These are phyloP conservation scores for Mycena latifolia DNA, from an alignment of 768 basidiomycete genomes.

Conservation along the genomic window DNA sequence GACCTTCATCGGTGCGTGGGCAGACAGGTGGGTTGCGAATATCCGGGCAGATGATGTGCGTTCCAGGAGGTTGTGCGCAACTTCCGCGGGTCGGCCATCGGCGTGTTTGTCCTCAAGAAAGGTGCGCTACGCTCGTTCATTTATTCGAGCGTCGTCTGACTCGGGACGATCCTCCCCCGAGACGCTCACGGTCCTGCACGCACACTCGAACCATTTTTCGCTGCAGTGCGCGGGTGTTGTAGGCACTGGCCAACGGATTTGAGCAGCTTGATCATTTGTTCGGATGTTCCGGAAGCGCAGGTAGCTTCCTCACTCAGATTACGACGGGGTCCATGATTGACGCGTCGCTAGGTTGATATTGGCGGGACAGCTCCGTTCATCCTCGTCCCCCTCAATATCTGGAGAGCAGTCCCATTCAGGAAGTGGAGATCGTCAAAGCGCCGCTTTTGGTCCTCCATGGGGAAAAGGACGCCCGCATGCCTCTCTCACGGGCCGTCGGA, in stretches of 20 bases:
- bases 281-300: slow-evolving; percentile 27
- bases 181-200: slow-evolving; percentile 19
- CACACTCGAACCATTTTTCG: slow-evolving; percentile 25
- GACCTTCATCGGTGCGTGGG: slow-evolving; percentile 17
- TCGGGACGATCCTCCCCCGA: slow-evolving; percentile 6
- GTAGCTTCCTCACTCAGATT: too few species aligned
- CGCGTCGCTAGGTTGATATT: slow-evolving; percentile 26
- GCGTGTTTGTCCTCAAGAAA: slow-evolving; percentile 11
- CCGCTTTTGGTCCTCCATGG: slow-evolving; percentile 30
- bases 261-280: slow-evolving; percentile 25
- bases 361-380: slow-evolving; percentile 27
- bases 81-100: slow-evolving; percentile 17
- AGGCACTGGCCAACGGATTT: slow-evolving; percentile 31
- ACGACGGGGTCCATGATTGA: too few species aligned
- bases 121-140: not conserved
- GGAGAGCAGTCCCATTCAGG: slow-evolving; percentile 28
- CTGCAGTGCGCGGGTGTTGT: slow-evolving; percentile 25
- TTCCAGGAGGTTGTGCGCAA: slow-evolving; percentile 27
- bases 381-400: slow-evolving; percentile 19
- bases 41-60: not conserved
- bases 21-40: not conserved
- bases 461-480: slow-evolving; percentile 30
- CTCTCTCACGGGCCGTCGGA: slow-evolving; percentile 26
- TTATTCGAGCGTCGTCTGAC: not conserved
- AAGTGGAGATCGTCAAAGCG: slow-evolving; percentile 32